Conservation (phyloP, 257 asterid genomes). For the Prunella vulgaris region DNA sequence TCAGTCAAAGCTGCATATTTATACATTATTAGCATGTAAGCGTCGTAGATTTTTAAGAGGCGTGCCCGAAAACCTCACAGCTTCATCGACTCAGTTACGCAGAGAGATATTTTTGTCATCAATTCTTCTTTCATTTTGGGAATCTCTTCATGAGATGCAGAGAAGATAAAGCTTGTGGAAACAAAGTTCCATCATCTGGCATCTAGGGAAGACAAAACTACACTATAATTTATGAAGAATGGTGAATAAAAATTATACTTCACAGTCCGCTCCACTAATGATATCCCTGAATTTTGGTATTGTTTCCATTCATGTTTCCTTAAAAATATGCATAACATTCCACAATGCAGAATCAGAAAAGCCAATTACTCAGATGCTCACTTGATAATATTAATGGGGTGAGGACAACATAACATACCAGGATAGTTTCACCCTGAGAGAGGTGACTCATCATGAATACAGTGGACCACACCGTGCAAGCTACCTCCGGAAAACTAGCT, state of each 20-base stretch:
- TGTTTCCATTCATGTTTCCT: too few species aligned
- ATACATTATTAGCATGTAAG: neutral
- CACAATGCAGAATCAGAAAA: too few species aligned
- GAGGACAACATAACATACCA: constrained; percentile 42
- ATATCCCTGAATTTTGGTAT: too few species aligned
- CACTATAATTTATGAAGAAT: too few species aligned
- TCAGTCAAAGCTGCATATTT: too few species aligned
- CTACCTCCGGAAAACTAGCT: constrained; percentile 94
- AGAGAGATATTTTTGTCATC: neutral
- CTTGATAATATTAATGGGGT: neutral
- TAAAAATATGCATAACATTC: too few species aligned
- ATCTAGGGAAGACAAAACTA: too few species aligned
- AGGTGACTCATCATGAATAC: constrained; percentile 83
- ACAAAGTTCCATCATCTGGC: too few species aligned
- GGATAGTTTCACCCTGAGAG: constrained; percentile 68
- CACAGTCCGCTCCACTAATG: too few species aligned
- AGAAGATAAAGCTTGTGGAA: too few species aligned
- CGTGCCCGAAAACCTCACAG: neutral
- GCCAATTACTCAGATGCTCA: neutral
- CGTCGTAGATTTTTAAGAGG: neutral
- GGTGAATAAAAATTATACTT: too few species aligned
- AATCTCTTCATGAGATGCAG: neutral
- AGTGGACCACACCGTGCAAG: constrained; percentile 97
- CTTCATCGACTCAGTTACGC: neutral
- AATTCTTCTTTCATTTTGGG: neutral